Conservation (phyloP, 2,329 filamentous ascomycete species). For the Macrophomina pseudophaseolina region DNA sequence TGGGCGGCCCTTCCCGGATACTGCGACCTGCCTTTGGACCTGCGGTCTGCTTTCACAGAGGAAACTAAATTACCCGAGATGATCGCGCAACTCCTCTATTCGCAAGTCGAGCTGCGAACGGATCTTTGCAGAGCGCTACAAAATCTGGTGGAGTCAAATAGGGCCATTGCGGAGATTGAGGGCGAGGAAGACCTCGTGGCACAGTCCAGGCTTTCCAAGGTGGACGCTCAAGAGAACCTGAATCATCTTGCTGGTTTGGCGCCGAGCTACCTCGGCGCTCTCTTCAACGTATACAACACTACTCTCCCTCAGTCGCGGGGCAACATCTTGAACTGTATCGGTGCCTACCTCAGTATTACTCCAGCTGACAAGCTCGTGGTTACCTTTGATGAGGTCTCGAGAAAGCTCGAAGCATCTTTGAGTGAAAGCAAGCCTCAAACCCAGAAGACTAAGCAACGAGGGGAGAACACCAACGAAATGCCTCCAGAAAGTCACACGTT, state of each 20-base stretch:
- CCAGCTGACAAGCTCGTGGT: constrained; percentile 78
- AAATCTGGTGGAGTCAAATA: constrained; percentile 88
- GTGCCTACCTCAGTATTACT: constrained; percentile 89
- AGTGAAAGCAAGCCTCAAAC: constrained; percentile 64
- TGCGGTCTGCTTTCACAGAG: constrained; percentile 70
- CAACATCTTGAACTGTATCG: constrained; percentile 91
- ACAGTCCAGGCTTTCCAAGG: constrained; percentile 78
- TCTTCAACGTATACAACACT: constrained; percentile 99
- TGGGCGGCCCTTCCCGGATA: constrained; percentile 95
- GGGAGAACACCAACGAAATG: constrained; percentile 69
- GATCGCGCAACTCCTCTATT: constrained; percentile 88
- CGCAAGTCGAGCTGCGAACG: constrained; percentile 83
- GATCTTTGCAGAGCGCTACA: constrained; percentile 88
- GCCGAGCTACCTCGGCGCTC: constrained; percentile 87
- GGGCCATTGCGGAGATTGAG: constrained; percentile 74
- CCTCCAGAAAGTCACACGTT: constrained; percentile 92
- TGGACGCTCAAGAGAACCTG: constrained; percentile 77
- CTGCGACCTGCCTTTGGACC: constrained; percentile 86
- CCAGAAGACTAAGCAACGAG: constrained; percentile 67
- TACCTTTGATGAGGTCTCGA: constrained; percentile 85
- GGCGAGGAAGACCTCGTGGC: constrained; percentile 73
- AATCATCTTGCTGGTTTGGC: constrained; percentile 79
- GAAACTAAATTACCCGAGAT: constrained; percentile 74
- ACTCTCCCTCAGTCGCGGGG: constrained; percentile 91
- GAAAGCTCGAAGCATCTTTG: constrained; percentile 78